Base-by-base conservation (phyloP, 1,139 yeast species). In the Dujonia santamariae region DNA sequence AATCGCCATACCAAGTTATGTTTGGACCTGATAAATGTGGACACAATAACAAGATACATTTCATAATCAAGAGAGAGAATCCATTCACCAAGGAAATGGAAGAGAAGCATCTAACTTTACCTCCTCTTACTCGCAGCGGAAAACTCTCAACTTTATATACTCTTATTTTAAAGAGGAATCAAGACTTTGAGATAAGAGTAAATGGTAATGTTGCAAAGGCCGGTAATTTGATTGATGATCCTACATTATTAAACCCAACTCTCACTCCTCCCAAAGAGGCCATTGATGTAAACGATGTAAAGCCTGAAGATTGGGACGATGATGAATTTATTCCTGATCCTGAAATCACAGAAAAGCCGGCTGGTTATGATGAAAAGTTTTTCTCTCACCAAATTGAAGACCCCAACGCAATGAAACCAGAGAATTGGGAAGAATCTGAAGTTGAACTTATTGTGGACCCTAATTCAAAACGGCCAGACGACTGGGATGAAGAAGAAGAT, bases 21-120 rank as follows among this genome's bases (percentile, higher is more conserved):
- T 90, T 90, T 67, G 97, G 97, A 18, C 97, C 97, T 24, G 97
- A 90, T 59, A 75, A 72, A 54, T 90, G 97, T 63, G 95, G 95
- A 3, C 57, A 79, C 33, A 75, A 81, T 31, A 85, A 87, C 62
- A 81, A 80, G 58, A 80, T 88, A 19, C 95, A 85, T 51, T 77
- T 88, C 45, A 85, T 87, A 36, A 52, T 87, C 38, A 75, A 72
- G 38, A 75, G 84, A 50, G 61, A 64, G 48, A 72, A 75, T 51
- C 81, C 80, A 26, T 46, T 53, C 26, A 68, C 78, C n/a, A 80
- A 77, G 4, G 66, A 62, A 38, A 63, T 68, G 43, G 85, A 80
- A 51, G 90, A 85, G 56, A 83, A 84, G 55, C 85, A 79, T 46
- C 64, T 85, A 43, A 56, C 65, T n/a, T 59, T 69, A 15, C 78